Evolutionary conservation across 2,329 filamentous ascomycete species (phyloP), one percentile per base, ranked within the genome.

Genomic region (Colletotrichum lupini): DNA sequence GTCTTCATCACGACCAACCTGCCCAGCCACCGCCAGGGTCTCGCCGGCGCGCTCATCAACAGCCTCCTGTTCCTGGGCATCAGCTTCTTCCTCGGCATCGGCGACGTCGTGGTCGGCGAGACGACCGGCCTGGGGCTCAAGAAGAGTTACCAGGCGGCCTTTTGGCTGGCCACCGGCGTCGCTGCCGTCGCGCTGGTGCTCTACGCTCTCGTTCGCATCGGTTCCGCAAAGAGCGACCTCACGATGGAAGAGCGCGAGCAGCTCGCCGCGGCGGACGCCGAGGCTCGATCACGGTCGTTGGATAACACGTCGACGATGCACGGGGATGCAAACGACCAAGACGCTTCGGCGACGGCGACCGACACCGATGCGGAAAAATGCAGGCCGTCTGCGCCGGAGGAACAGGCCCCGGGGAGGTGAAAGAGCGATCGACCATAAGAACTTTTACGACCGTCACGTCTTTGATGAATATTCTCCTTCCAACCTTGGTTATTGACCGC

Each of bases 1-100:
- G 89, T 95, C 72, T 95, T 94, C 81, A 93, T 95, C 80, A 95
- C 93, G 0, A 95, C 93, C 0, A 89, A 88, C 16, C 85, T 95
- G 75, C 92, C 93, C 0, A 85, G 86, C 5, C 86, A 88, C 14
- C 86, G 91, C 62, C 94, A 96, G 79, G 93, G 92, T 0, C 85
- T 94, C 0, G 93, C 93, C 0, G 92, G 93, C 1, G 93, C 91
- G 0, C 81, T 95, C 58, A 91, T 93, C 77, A 94, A 93, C 82
- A 91, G 89, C 60, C 82, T 94, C 2, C 79, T 95, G 35, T 93
- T 94, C 77, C 85, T 95, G 9, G 92, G 92, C 11, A 92, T 95
- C 77, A 92, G 92, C 1, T 86, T 95, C 64, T 91, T 91, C 83
- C 85, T 95, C 5, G 93, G 92, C 0, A 88, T 95, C 66, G 91